Percentiles rank a stretch among this genome's conserved stretches.
Evolutionary conservation across 2,329 filamentous ascomycete species (phyloP).

Genomic region (Didymella segeticola): DNA sequence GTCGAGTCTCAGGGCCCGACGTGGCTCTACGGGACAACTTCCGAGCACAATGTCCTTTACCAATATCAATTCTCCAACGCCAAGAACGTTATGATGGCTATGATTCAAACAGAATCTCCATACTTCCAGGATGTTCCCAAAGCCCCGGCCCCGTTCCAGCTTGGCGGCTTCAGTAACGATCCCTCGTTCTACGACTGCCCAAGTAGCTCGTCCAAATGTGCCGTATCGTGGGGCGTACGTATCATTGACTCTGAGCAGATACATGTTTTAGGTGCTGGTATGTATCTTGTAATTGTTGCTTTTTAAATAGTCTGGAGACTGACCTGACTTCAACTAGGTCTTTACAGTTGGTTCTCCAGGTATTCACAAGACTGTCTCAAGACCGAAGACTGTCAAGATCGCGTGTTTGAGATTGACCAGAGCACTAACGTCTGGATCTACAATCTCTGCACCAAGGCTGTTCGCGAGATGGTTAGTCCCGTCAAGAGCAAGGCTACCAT

Average conservation of each 20-base stretch:
- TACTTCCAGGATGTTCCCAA: constrained; percentile 46
- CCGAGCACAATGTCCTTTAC: constrained; percentile 64
- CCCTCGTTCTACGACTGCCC: neutral
- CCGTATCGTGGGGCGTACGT: constrained; percentile 3
- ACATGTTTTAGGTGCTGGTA: neutral
- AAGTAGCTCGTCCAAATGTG: neutral
- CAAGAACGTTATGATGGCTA: constrained; percentile 76
- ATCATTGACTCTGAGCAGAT: neutral
- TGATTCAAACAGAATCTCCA: constrained; percentile 89
- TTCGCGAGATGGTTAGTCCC: neutral
- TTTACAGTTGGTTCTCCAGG: constrained; percentile 1
- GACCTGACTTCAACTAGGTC: too few relatives aligned
- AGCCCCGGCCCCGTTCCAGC: neutral
- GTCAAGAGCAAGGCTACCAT: neutral
- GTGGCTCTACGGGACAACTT: constrained; percentile 68
- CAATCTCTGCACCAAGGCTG: neutral
- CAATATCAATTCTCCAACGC: constrained; percentile 84
- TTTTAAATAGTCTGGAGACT: too few relatives aligned
- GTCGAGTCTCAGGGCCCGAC: constrained; percentile 63
- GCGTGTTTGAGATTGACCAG: neutral
- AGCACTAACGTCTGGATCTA: neutral
- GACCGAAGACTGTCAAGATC: neutral
- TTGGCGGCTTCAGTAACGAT: neutral
- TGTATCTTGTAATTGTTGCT: too few relatives aligned
- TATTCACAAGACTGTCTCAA: constrained; percentile 2